A percentile compares a stretch with the other conserved stretches of the same genome.
Evolutionary conservation across 73 alveolate species (phyloP).

Genomic region (Effrenium voratum): DNA sequence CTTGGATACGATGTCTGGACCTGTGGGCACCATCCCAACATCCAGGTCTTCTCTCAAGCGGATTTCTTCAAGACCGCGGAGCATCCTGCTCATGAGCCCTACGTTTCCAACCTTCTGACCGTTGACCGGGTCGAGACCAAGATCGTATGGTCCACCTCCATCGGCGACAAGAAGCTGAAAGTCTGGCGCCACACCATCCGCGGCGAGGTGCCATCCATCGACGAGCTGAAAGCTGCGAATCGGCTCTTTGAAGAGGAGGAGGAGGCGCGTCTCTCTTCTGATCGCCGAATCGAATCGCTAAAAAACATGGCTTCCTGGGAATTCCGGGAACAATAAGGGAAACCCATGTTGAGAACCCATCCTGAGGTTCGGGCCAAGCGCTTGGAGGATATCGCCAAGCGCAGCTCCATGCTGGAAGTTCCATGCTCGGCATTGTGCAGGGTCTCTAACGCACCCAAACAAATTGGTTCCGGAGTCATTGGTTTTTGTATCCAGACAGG

Average conservation of each 20-base stretch:
- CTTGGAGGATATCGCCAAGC: constrained; percentile 45
- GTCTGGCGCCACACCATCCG: constrained; percentile 52
- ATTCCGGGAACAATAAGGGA: no score
- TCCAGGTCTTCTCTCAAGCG: constrained; percentile 61
- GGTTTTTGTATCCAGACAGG: background rate
- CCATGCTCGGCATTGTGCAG: background rate
- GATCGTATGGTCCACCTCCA: constrained; percentile 66
- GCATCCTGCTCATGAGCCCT: constrained; percentile 79
- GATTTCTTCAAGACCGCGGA: constrained; percentile 72
- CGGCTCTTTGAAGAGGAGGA: constrained; percentile 72
- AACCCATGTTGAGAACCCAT: no score
- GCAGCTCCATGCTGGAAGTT: constrained; percentile 36
- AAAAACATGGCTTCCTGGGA: no score
- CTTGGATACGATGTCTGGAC: constrained; percentile 83
- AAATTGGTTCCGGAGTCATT: background rate
- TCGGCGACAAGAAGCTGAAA: constrained; percentile 76
- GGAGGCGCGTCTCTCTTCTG: no score
- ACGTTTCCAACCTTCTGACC: constrained; percentile 67
- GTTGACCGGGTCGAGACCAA: constrained; percentile 78
- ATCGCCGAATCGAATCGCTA: no score
- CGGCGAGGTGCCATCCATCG: constrained; percentile 38
- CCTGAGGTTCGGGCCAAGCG: constrained; percentile 48
- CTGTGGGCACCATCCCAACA: constrained; percentile 81
- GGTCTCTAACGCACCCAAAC: background rate
- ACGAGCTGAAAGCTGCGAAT: constrained; percentile 82